A percentile compares a stretch with the other conserved stretches of the same genome.
Conservation (phyloP, 352 stramenopile genomes). For the Lagenidium giganteum region DNA sequence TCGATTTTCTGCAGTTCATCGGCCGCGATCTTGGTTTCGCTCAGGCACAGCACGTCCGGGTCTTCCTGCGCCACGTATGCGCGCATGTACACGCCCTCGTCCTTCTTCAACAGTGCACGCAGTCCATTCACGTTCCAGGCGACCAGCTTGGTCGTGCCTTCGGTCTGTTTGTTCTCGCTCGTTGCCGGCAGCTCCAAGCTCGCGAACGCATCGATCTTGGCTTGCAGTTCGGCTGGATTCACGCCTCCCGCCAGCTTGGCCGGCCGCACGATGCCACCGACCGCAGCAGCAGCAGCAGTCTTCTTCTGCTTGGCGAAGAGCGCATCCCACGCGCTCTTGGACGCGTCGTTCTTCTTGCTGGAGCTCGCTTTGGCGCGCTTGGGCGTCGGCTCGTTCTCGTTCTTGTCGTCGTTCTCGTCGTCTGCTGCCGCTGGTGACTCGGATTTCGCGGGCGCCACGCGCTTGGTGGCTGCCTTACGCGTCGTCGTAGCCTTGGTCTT, state of each 20-base stretch:
- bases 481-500: neutral
- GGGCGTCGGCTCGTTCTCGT: slow-evolving; percentile 4
- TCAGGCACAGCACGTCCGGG: slow-evolving; percentile 78
- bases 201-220: slow-evolving; percentile 38
- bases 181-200: too few species aligned
- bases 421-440: too few species aligned
- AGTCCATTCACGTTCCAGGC: slow-evolving; percentile 86
- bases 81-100: slow-evolving; percentile 57
- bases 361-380: neutral
- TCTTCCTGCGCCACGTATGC: slow-evolving; percentile 77
- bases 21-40: slow-evolving; percentile 78
- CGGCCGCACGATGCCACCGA: too few species aligned
- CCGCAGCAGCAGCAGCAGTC: too few species aligned
- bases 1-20: slow-evolving; percentile 70
- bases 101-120: slow-evolving; percentile 67
- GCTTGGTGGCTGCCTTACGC: neutral
- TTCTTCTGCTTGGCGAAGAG: slow-evolving; percentile 10
- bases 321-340: slow-evolving; percentile 18
- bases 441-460: too few species aligned
- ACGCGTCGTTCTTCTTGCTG: neutral
- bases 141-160: slow-evolving; percentile 36
- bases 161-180: too few species aligned
- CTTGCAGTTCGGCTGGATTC: slow-evolving; percentile 33
- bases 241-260: slow-evolving; percentile 21
- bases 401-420: slow-evolving; percentile 6